Conservation (phyloP, 495 filamentous ascomycete species). For the Cryomyces minteri region DNA sequence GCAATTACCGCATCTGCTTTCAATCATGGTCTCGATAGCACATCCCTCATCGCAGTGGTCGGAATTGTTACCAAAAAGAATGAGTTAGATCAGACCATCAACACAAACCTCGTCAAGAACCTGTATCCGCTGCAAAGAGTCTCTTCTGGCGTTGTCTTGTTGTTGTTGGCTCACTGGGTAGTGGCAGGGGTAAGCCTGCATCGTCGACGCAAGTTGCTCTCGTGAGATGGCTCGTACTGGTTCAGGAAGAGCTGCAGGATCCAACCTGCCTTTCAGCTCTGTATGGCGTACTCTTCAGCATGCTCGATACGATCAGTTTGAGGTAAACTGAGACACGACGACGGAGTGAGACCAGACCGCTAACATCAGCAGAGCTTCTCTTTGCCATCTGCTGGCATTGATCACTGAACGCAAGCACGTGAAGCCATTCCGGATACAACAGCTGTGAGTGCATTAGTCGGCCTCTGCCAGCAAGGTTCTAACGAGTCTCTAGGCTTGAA, state of each 20-base stretch:
- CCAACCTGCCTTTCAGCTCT: constrained; percentile 42
- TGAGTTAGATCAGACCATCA: constrained; percentile 57
- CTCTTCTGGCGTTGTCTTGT: constrained; percentile 40
- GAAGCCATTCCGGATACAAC: constrained; percentile 65
- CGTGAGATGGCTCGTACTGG: constrained; percentile 64
- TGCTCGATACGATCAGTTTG: constrained; percentile 64
- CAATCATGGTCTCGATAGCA: constrained; percentile 42
- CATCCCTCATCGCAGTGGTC: constrained; percentile 41
- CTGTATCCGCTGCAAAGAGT: constrained; percentile 55
- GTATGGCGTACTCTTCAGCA: constrained; percentile 66
- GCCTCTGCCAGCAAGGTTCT: too few relatives aligned
- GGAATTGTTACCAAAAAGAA: constrained; percentile 46
- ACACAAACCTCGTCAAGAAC: constrained; percentile 46
- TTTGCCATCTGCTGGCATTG: constrained; percentile 71
- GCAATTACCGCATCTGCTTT: constrained; percentile 33
- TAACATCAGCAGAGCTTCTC: constrained; percentile 26
- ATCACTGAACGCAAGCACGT: constrained; percentile 80
- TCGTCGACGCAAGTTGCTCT: constrained; percentile 48
- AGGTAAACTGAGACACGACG: constrained; percentile 22
- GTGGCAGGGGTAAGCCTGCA: constrained; percentile 60
- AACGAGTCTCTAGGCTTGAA: constrained; percentile 26
- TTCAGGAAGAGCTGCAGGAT: constrained; percentile 57
- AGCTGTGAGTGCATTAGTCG: constrained; percentile 39
- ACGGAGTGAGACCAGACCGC: constrained; percentile 1
- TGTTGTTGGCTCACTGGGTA: constrained; percentile 56